Conservation (phyloP, 108 stramenopile species). For the Discostella stelligeroides region DNA sequence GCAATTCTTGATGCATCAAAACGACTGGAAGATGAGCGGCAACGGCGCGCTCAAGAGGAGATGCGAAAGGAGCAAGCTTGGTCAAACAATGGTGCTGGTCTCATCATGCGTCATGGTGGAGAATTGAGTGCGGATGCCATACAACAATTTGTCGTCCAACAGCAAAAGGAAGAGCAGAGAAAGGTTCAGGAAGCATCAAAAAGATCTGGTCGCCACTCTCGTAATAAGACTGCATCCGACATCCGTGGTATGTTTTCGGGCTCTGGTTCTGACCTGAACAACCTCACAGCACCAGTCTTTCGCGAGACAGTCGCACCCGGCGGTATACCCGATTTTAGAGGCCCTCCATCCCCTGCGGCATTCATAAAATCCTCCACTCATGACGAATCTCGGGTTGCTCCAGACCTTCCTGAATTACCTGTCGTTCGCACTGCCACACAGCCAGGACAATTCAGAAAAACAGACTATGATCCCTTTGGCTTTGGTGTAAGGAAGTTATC, state of each 20-base stretch:
- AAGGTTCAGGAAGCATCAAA: slow-evolving; percentile 46
- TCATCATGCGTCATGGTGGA: slow-evolving; percentile 58
- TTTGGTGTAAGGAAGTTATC: slow-evolving; percentile 22
- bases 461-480: slow-evolving; percentile 73
- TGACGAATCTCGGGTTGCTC: slow-evolving; percentile 11
- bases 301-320: slow-evolving; percentile 11
- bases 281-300: slow-evolving; percentile 31
- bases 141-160: slow-evolving; percentile 43
- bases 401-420: slow-evolving; percentile 42
- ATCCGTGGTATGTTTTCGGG: slow-evolving; percentile 54
- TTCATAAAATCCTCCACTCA: slow-evolving; percentile 5
- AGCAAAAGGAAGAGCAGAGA: slow-evolving; percentile 46
- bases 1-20: slow-evolving; percentile 61
- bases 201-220: slow-evolving; percentile 45
- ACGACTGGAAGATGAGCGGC: slow-evolving; percentile 63
- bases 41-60: slow-evolving; percentile 49
- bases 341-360: slow-evolving; percentile 14
- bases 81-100: slow-evolving; percentile 41
- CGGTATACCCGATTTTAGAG: slow-evolving; percentile 27
- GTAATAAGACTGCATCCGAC: slow-evolving; percentile 52
- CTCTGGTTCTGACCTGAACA: slow-evolving; percentile 27
- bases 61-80: slow-evolving; percentile 47
- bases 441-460: slow-evolving; percentile 75
- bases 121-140: slow-evolving; percentile 52
- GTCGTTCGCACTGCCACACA: slow-evolving; percentile 66